Percentiles rank a stretch among this genome's conserved stretches.
phyloP scores from a whole-genome alignment of 2,329 filamentous ascomycete species.

The Stenocarpella maydis region DNA sequence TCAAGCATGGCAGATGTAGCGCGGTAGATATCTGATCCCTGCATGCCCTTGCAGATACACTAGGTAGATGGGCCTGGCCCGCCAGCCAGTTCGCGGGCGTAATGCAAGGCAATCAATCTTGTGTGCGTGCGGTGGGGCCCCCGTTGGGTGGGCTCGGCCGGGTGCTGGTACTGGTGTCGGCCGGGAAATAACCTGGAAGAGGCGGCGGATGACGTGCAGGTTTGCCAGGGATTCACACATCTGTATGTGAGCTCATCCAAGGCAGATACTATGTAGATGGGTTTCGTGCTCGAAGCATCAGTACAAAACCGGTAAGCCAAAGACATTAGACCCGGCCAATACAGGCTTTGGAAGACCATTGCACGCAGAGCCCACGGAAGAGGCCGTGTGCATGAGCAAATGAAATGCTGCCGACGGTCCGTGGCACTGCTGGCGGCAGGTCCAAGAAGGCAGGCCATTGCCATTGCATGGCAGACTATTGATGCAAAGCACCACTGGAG shows the following conservation, averaged over 20 bases:
- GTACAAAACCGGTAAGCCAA: not conserved
- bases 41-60: not conserved
- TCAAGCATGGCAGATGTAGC: not conserved
- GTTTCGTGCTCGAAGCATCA: not conserved
- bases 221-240: not conserved
- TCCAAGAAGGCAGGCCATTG: not conserved
- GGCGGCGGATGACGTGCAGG: slow-evolving; percentile 31
- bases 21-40: no score
- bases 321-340: not conserved
- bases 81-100: no score
- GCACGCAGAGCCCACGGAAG: not conserved
- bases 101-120: no score
- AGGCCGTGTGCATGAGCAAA: not conserved
- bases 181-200: slow-evolving; percentile 29
- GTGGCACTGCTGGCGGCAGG: no score
- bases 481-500: no score
- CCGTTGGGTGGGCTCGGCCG: slow-evolving; percentile 20
- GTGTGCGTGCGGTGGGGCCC: not conserved
- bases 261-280: not conserved
- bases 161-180: not conserved
- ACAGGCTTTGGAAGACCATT: slow-evolving; percentile 2
- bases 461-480: not conserved
- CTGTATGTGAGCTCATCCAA: slow-evolving; percentile 18
- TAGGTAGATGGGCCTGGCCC: no score
- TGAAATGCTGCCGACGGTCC: not conserved